Evolutionary conservation across 306 rosid species (phyloP).

Genomic region (Acmispon strigosus): DNA sequence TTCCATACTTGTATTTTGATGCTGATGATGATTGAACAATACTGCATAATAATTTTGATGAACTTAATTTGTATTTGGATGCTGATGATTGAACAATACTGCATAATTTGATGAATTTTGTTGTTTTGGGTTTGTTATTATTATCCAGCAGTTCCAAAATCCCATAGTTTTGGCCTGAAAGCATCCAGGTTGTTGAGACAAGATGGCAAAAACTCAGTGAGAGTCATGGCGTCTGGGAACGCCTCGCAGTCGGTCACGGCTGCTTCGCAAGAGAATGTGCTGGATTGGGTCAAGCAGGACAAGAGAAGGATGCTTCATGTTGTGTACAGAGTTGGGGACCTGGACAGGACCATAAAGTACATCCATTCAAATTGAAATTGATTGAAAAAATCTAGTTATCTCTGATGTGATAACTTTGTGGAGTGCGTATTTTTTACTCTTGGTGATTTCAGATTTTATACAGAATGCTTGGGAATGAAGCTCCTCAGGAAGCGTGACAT

Average conservation of each 20-base stretch:
- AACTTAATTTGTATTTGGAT: constrained; percentile 5
- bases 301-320: constrained; percentile 87
- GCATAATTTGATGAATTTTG: no score
- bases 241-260: constrained; percentile 53
- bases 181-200: constrained; percentile 46
- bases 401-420: background rate
- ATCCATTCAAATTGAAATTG: no score
- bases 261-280: constrained; percentile 67
- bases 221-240: constrained; percentile 42
- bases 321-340: constrained; percentile 90
- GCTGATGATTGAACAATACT: no score
- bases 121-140: no score
- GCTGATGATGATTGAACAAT: no score
- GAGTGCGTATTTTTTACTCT: background rate
- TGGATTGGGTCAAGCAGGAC: constrained; percentile 90
- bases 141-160: constrained; percentile 57
- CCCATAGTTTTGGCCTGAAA: constrained; percentile 42
- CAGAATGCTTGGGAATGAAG: constrained; percentile 97
- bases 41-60: background rate
- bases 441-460: constrained; percentile 76
- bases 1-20: no score
- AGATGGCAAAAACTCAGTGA: constrained; percentile 25
- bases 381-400: no score
- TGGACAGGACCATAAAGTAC: constrained; percentile 95
- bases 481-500: constrained; percentile 92